These are phyloP conservation scores for Aeschynomene evenia DNA, from an alignment of 306 rosid species.

Conservation along the genomic window DNA sequence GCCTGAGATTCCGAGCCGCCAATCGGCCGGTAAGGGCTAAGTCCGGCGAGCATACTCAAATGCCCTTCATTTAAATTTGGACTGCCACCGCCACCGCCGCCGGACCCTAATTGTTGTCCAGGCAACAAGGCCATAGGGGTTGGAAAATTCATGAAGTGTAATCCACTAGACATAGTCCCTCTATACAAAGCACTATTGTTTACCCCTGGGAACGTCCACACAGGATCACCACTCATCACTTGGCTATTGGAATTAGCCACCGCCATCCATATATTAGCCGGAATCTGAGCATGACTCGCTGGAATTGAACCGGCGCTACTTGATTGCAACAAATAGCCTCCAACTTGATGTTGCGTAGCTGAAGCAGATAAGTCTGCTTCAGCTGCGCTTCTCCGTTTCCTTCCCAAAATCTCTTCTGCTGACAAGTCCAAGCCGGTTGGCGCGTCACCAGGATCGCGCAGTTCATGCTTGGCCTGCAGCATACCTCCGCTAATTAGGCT, in stretches of 20 bases:
- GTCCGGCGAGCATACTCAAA: conserved; percentile 57
- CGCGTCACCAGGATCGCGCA: conserved; percentile 30
- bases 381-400: conserved; percentile 54
- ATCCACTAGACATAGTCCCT: conserved; percentile 65
- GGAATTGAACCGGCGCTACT: conserved; percentile 48
- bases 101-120: conserved; percentile 48
- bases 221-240: conserved; percentile 84
- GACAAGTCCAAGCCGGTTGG: conserved; percentile 55
- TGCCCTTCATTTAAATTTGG: conserved; percentile 48
- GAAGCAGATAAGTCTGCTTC: conserved; percentile 52
- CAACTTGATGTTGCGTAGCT: conserved; percentile 48
- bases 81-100: conserved; percentile 1
- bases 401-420: conserved; percentile 50
- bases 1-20: conserved; percentile 50
- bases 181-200: conserved; percentile 59
- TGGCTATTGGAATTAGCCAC: conserved; percentile 58
- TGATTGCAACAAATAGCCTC: conserved; percentile 57
- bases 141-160: conserved; percentile 79
- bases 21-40: conserved; percentile 52
- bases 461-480: conserved; percentile 75
- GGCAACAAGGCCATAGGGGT: conserved; percentile 64
- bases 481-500: conserved; percentile 33
- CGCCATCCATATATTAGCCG: conserved; percentile 78
- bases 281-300: conserved; percentile 57
- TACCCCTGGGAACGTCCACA: conserved; percentile 85